Evolutionary conservation across 495 filamentous ascomycete species (phyloP).

Genomic region (Penicillium riverlandense): DNA sequence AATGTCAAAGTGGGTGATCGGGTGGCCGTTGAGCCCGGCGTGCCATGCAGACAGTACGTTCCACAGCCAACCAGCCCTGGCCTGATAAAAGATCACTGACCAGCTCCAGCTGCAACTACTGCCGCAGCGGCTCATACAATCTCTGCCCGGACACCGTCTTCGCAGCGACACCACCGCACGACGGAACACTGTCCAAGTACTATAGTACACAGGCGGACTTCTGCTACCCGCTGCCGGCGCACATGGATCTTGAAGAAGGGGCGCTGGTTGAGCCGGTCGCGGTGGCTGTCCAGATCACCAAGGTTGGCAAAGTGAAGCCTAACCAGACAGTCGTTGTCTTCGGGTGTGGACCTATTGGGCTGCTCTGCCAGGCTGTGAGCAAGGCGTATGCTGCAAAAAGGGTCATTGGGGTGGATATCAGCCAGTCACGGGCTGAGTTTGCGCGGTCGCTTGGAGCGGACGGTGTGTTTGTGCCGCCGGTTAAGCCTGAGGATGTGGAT

Average conservation of each 20-base stretch:
- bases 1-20: conserved; percentile 57
- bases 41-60: conserved; percentile 53
- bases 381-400: conserved; percentile 66
- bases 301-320: conserved; percentile 59
- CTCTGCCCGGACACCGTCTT: conserved; percentile 62
- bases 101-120: conserved; percentile 27
- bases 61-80: conserved; percentile 2
- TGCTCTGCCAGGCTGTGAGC: conserved; percentile 72
- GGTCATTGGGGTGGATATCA: conserved; percentile 73
- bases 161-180: conserved; percentile 76
- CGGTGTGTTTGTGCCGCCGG: conserved; percentile 52
- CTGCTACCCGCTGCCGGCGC: conserved; percentile 69
- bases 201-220: conserved; percentile 69
- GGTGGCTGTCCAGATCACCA: conserved; percentile 73
- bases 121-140: conserved; percentile 35
- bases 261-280: conserved; percentile 77
- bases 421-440: conserved; percentile 59
- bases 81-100: background rate
- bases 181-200: conserved; percentile 74
- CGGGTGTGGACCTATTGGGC: conserved; percentile 79
- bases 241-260: conserved; percentile 70
- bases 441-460: conserved; percentile 61
- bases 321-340: conserved; percentile 76
- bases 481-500: conserved; percentile 5
- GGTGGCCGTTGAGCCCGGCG: conserved; percentile 74